Conservation (phyloP, 1,284 basidiomycete genomes). For the Trametes polyzona region DNA sequence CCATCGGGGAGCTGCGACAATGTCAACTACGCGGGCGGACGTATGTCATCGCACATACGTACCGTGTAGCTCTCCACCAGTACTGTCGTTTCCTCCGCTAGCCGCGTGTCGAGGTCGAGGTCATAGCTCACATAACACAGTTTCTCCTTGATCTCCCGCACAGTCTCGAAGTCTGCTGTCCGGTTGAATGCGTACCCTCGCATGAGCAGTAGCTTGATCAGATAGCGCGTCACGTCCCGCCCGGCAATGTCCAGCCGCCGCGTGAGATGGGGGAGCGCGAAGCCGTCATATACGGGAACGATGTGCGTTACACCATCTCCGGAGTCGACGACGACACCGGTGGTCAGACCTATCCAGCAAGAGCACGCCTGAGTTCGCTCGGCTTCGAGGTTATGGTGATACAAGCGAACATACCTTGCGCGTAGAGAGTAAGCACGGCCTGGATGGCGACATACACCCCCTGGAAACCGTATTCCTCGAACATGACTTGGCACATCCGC, state of each 20-base stretch:
- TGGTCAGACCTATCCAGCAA: slow-evolving; percentile 79
- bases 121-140: slow-evolving; percentile 98
- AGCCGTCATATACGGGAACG: slow-evolving; percentile 98
- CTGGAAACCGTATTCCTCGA: slow-evolving; percentile 97
- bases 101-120: slow-evolving; percentile 90
- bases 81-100: slow-evolving; percentile 96
- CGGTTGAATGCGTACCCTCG: slow-evolving; percentile 99
- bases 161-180: slow-evolving; percentile 99
- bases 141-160: slow-evolving; percentile 98
- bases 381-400: background rate
- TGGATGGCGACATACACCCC: slow-evolving; percentile 99
- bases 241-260: slow-evolving; percentile 96
- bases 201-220: slow-evolving; percentile 98
- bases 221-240: slow-evolving; percentile 95
- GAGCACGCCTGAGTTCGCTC: background rate
- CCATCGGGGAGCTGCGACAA: slow-evolving; percentile 87
- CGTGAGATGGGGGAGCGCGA: slow-evolving; percentile 93
- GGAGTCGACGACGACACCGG: slow-evolving; percentile 98
- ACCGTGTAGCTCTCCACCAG: slow-evolving; percentile 97
- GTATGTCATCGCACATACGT: slow-evolving; percentile 33
- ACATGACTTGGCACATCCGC: slow-evolving; percentile 98
- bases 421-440: slow-evolving; percentile 96
- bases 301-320: slow-evolving; percentile 99
- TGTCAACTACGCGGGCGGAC: background rate
- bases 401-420: slow-evolving; percentile 81